Conservation (phyloP, 2,329 filamentous ascomycete genomes). For the Cadophora sp. region DNA sequence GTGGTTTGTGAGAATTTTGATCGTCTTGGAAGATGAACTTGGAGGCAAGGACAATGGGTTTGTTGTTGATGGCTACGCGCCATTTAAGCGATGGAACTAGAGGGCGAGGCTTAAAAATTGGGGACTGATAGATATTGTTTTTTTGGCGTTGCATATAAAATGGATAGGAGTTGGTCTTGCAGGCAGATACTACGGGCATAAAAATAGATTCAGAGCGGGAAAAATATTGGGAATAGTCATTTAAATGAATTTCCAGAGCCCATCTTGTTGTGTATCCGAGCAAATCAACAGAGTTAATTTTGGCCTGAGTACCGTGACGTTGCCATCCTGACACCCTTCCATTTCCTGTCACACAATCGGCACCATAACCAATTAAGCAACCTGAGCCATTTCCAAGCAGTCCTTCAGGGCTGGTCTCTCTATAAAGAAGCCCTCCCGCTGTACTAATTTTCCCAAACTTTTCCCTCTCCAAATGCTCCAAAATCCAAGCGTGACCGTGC, state of each 20-base stretch:
- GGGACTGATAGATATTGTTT: background rate
- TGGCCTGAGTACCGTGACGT: background rate
- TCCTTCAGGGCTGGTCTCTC: background rate
- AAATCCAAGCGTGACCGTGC: background rate
- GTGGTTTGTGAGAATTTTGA: background rate
- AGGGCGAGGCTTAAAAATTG: background rate
- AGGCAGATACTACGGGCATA: background rate
- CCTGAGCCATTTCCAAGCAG: background rate
- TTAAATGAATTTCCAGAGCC: background rate
- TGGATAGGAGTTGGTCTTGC: background rate
- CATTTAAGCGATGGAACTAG: background rate
- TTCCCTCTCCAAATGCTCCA: background rate
- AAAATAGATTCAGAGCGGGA: background rate
- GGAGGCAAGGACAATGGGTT: background rate
- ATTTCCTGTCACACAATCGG: background rate
- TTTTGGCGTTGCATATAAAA: background rate
- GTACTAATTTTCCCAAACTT: background rate
- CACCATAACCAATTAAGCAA: background rate
- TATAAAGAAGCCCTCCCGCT: background rate
- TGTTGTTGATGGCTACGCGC: background rate
- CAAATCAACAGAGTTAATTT: background rate
- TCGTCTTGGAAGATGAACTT: background rate
- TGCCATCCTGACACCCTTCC: background rate
- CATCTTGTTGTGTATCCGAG: background rate
- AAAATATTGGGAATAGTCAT: background rate